Evolutionary conservation across 257 asterid genomes (phyloP).

Genomic region (Nicotiana undulata): DNA sequence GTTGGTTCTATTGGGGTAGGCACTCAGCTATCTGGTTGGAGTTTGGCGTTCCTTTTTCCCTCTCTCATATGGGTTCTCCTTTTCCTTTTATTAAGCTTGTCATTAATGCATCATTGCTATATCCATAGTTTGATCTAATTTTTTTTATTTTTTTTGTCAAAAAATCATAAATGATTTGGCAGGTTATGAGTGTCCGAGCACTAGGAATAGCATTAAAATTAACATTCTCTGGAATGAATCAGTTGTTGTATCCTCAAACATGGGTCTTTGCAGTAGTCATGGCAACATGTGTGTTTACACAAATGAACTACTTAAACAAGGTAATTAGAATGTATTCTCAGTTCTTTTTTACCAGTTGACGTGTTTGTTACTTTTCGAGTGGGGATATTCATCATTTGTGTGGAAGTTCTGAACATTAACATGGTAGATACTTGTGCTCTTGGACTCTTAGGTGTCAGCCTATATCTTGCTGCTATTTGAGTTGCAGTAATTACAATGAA

Average conservation of each 20-base stretch:
- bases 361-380: not conserved
- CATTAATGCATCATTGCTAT: not conserved
- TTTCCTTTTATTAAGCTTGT: not conserved
- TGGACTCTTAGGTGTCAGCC: not conserved
- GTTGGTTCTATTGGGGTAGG: slow-evolving; percentile 36
- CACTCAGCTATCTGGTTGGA: not conserved
- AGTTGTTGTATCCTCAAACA: slow-evolving; percentile 43
- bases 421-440: not conserved
- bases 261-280: slow-evolving; percentile 34
- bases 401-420: not conserved
- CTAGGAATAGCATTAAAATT: slow-evolving; percentile 46
- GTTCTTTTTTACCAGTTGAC: not conserved
- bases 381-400: not conserved
- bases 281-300: slow-evolving; percentile 33
- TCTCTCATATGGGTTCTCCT: not conserved
- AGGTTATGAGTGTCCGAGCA: slow-evolving; percentile 53
- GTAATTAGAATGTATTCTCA: slow-evolving; percentile 11
- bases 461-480: not conserved
- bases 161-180: not conserved
- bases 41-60: not conserved
- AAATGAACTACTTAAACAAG: slow-evolving; percentile 44
- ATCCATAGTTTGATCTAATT: not conserved
- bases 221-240: slow-evolving; percentile 38
- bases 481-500: not conserved
- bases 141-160: not conserved